These are phyloP conservation scores for Rhizopogon sp. DNA, from an alignment of 768 basidiomycete species.

Conservation along the genomic window DNA sequence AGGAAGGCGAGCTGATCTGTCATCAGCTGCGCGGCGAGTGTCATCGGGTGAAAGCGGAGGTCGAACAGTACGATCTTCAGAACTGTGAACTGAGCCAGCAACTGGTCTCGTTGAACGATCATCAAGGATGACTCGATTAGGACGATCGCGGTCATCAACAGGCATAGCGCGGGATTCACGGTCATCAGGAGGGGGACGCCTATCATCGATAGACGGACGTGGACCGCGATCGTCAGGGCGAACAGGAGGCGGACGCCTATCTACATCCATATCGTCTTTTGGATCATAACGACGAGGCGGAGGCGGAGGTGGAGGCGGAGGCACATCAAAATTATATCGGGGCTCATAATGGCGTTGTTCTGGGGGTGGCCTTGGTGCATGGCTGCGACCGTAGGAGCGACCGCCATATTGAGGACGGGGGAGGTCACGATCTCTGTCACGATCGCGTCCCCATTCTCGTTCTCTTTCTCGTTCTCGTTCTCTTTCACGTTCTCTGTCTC, in stretches of 20 bases:
- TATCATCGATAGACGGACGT: slow-evolving; percentile 26
- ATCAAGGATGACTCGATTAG: slow-evolving; percentile 20
- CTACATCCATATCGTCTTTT: slow-evolving; percentile 19
- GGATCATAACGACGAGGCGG: slow-evolving; percentile 26
- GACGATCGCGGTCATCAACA: slow-evolving; percentile 17
- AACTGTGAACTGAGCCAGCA: slow-evolving; percentile 14
- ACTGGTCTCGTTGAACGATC: slow-evolving; percentile 27
- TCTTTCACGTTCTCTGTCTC: slow-evolving; percentile 28
- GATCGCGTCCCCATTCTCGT: slow-evolving; percentile 19
- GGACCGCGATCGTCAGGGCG: slow-evolving; percentile 22
- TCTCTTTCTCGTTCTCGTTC: slow-evolving; percentile 31
- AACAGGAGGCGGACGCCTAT: slow-evolving; percentile 17
- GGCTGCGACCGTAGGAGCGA: slow-evolving; percentile 34
- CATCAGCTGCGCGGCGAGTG: slow-evolving; percentile 8
- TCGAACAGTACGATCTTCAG: slow-evolving; percentile 18
- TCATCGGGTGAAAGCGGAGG: slow-evolving; percentile 10
- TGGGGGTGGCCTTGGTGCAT: slow-evolving; percentile 37
- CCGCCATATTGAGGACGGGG: slow-evolving; percentile 32
- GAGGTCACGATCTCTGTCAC: slow-evolving; percentile 28
- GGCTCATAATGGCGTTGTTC: slow-evolving; percentile 47
- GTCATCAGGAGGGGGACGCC: slow-evolving; percentile 24
- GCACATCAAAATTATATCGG: slow-evolving; percentile 30
- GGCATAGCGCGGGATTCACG: slow-evolving; percentile 14
- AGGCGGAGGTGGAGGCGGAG: slow-evolving; percentile 12
- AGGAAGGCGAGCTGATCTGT: slow-evolving; percentile 8